A percentile compares a stretch with the other conserved stretches of the same genome.
These are phyloP conservation scores for Clohesyomyces aquaticus DNA, from an alignment of 495 filamentous ascomycete species.

Conservation along the genomic window DNA sequence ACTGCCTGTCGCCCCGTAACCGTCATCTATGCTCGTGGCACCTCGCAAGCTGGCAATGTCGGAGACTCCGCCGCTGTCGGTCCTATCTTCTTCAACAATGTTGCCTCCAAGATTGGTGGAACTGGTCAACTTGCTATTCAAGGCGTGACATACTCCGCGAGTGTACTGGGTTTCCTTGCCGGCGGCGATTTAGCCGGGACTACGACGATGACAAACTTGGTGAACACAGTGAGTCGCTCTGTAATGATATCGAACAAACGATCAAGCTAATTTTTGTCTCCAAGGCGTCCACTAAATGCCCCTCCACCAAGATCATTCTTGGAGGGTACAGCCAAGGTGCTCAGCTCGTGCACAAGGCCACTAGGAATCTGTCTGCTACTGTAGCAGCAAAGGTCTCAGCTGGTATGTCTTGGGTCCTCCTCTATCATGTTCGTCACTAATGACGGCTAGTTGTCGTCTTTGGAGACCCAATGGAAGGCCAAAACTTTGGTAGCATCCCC, in stretches of 20 bases:
- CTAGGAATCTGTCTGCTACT: background rate
- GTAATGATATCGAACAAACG: too few species aligned
- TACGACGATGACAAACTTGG: slow-evolving; percentile 7
- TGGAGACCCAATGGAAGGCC: background rate
- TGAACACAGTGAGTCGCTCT: background rate
- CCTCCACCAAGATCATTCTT: slow-evolving; percentile 14
- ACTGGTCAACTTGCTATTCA: slow-evolving; percentile 11
- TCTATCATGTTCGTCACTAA: too few species aligned
- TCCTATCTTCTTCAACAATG: slow-evolving; percentile 10
- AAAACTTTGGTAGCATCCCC: slow-evolving; percentile 7
- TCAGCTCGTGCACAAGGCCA: slow-evolving; percentile 13
- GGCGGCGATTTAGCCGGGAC: slow-evolving; percentile 12
- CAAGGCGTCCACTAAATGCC: slow-evolving; percentile 6
- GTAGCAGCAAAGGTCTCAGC: slow-evolving; percentile 6
- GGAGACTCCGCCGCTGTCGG: slow-evolving; percentile 3
- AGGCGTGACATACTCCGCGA: slow-evolving; percentile 12
- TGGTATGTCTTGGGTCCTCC: too few species aligned
- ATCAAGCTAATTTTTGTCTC: too few species aligned
- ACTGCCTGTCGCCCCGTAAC: slow-evolving; percentile 2
- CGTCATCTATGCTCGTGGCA: slow-evolving; percentile 14
- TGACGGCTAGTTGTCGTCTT: slow-evolving; percentile 13
- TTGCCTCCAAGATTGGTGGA: slow-evolving; percentile 5
- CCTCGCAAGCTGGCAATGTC: slow-evolving; percentile 8
- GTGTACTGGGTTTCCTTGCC: background rate
- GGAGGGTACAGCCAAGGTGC: slow-evolving; percentile 16